phyloP scores from a whole-genome alignment of 805 yeast genomes.

The Nakazawaea ambrosiae region DNA sequence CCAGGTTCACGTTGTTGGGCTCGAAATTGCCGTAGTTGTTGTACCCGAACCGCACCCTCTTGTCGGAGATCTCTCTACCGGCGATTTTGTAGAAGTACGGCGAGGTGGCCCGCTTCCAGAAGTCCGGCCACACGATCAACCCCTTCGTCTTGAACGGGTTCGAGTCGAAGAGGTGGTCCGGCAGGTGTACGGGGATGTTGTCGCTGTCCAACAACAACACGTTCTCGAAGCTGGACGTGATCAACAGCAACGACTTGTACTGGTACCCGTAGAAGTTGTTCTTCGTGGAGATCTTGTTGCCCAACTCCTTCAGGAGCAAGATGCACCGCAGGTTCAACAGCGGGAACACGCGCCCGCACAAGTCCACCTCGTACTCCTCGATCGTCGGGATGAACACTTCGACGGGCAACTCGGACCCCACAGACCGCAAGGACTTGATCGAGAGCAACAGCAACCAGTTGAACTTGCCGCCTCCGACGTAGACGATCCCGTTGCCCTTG shows the following conservation, averaged over 20 bases:
- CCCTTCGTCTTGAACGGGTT: conserved; percentile 49
- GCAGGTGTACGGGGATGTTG: conserved; percentile 60
- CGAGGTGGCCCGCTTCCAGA: conserved; percentile 51
- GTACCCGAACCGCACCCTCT: conserved; percentile 32
- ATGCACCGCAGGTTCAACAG: conserved; percentile 60
- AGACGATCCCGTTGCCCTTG: conserved; percentile 52
- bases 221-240: conserved; percentile 68
- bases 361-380: conserved; percentile 63
- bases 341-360: conserved; percentile 62
- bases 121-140: conserved; percentile 38
- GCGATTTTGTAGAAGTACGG: conserved; percentile 39
- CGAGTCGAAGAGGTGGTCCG: conserved; percentile 50
- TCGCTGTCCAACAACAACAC: conserved; percentile 72
- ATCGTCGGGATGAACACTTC: conserved; percentile 74
- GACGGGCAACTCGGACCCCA: conserved; percentile 66
- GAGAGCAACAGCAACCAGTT: conserved; percentile 66
- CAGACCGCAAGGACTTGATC: conserved; percentile 55
- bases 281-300: conserved; percentile 38
- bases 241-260: conserved; percentile 59
- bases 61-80: conserved; percentile 37
- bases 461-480: conserved; percentile 76
- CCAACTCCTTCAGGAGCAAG: conserved; percentile 54
- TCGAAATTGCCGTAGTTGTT: conserved; percentile 28
- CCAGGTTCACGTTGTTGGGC: conserved; percentile 19
- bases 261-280: conserved; percentile 60